phyloP scores from a whole-genome alignment of 2,329 filamentous ascomycete species.

The Ophiobolus disseminans region DNA sequence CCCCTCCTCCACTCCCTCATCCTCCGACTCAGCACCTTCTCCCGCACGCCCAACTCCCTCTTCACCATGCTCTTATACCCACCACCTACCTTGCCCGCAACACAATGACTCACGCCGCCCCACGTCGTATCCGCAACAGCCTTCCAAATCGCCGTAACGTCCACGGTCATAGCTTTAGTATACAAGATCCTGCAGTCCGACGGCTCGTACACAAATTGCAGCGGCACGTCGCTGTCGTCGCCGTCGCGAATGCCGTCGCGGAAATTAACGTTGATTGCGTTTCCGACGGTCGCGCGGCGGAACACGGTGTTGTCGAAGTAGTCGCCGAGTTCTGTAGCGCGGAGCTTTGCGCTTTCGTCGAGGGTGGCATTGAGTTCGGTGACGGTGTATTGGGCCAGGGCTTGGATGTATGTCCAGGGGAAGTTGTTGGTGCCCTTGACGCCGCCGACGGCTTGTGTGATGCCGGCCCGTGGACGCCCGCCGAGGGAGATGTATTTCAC shows the following conservation, averaged over 20 bases:
- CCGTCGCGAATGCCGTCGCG: constrained; percentile 53
- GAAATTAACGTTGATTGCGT: constrained; percentile 45
- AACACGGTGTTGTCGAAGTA: constrained; percentile 43
- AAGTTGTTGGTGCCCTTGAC: constrained; percentile 62
- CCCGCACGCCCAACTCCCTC: constrained; percentile 31
- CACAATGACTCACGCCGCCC: constrained; percentile 40
- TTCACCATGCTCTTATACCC: constrained; percentile 24
- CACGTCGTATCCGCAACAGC: constrained; percentile 48
- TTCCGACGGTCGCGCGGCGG: constrained; percentile 35
- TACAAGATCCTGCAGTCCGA: constrained; percentile 69
- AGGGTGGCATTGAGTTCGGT: constrained; percentile 27
- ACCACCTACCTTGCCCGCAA: constrained; percentile 41
- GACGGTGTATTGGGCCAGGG: constrained; percentile 30
- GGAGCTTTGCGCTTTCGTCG: constrained; percentile 36
- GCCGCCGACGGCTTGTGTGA: constrained; percentile 67
- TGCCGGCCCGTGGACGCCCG: constrained; percentile 61
- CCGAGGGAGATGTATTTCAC: constrained; percentile 67
- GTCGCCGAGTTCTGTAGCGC: constrained; percentile 39
- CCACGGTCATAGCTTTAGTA: constrained; percentile 62
- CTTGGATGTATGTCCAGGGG: constrained; percentile 42
- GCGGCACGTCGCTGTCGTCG: constrained; percentile 53
- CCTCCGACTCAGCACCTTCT: constrained; percentile 34
- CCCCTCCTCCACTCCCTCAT: constrained; percentile 40
- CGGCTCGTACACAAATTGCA: constrained; percentile 68
- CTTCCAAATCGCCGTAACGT: constrained; percentile 63